phyloP scores from a whole-genome alignment of 352 stramenopile genomes.

The Globisporangium emineosum region DNA sequence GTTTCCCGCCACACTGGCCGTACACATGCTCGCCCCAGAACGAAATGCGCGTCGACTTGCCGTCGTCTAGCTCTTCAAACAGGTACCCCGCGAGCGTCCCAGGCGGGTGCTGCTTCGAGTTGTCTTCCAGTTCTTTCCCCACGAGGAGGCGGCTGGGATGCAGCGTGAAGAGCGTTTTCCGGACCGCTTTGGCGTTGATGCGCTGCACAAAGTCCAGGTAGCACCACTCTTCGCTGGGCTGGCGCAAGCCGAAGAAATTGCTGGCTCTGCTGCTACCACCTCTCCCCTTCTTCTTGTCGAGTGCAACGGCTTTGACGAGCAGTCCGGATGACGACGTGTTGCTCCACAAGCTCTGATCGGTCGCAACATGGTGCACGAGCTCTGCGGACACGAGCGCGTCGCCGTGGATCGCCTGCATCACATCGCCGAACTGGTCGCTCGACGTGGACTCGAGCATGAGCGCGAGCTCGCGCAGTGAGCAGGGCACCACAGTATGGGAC shows the following conservation, averaged over 20 bases:
- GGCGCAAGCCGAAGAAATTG: conserved; percentile 4
- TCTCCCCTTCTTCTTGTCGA: conserved; percentile 3
- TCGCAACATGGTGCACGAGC: conserved; percentile 7
- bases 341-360: not conserved
- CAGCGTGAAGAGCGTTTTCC: conserved; percentile 14
- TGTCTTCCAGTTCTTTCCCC: not conserved
- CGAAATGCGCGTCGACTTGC: conserved; percentile 31
- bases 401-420: conserved; percentile 10
- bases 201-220: conserved; percentile 18
- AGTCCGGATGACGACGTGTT: conserved; percentile 4
- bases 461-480: conserved; percentile 7
- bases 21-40: conserved; percentile 36
- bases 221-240: conserved; percentile 12
- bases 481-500: conserved; percentile 13
- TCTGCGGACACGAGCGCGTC: conserved; percentile 9
- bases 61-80: conserved; percentile 36
- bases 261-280: not conserved
- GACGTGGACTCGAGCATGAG: conserved; percentile 6
- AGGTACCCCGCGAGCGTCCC: conserved; percentile 26
- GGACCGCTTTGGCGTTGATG: conserved; percentile 9
- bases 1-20: not conserved
- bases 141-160: not conserved
- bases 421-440: not conserved
- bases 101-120: not conserved
- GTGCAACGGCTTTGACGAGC: conserved; percentile 7